These are phyloP conservation scores for Phaeoacremonium minimum DNA, from an alignment of 2,329 filamentous ascomycete species.

Conservation along the genomic window DNA sequence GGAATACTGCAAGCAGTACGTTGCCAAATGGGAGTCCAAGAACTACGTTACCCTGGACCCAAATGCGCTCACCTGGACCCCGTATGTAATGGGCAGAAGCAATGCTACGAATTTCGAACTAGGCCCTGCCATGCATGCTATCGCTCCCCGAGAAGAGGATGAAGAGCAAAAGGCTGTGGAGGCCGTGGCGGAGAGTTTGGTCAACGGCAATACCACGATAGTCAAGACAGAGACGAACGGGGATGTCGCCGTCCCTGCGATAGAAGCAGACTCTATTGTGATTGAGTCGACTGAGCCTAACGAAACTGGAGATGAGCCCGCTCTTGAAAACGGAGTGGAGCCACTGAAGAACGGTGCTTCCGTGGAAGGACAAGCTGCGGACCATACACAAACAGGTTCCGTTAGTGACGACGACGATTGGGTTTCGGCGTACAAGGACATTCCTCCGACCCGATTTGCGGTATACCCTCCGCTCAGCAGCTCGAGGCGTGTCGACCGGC, in stretches of 20 bases:
- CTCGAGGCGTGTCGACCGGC: constrained; percentile 41
- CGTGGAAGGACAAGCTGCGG: constrained; percentile 13
- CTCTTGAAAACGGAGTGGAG: constrained; percentile 9
- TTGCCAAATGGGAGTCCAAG: constrained; percentile 84
- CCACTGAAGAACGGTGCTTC: neutral
- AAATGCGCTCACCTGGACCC: constrained; percentile 84
- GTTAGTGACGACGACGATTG: constrained; percentile 36
- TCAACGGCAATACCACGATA: constrained; percentile 24
- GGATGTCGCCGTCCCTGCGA: constrained; percentile 22
- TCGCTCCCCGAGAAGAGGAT: constrained; percentile 80
- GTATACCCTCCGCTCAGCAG: constrained; percentile 65
- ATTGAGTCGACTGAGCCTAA: constrained; percentile 34
- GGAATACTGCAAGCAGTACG: constrained; percentile 80
- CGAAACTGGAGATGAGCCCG: constrained; percentile 17
- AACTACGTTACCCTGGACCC: constrained; percentile 82
- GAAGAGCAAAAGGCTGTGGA: constrained; percentile 36
- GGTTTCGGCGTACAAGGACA: constrained; percentile 45
- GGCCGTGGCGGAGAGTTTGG: constrained; percentile 20
- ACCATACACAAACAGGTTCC: constrained; percentile 16
- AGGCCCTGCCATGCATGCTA: constrained; percentile 74
- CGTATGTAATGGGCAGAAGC: constrained; percentile 90
- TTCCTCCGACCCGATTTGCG: constrained; percentile 70
- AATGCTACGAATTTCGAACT: constrained; percentile 81
- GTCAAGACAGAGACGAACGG: constrained; percentile 14
- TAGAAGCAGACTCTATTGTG: constrained; percentile 14